Evolutionary conservation across 2,329 filamentous ascomycete species (phyloP), one percentile per base, ranked within the genome.

Genomic region (Xylaria sp.): DNA sequence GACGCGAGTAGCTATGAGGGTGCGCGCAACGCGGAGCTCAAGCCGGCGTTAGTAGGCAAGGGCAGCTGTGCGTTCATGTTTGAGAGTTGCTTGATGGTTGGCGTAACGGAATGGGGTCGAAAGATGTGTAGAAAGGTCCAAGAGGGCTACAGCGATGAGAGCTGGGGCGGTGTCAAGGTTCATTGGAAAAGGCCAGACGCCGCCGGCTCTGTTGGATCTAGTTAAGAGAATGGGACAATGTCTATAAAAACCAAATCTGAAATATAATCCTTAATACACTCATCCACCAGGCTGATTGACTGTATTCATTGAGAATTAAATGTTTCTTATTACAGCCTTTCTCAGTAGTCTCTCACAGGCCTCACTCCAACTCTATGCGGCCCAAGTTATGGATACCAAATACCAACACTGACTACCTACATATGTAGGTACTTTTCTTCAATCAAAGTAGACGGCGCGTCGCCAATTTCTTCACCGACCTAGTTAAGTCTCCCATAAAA

Each of bases 101-200:
- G 90, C 1, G 90, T 93, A 33, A 92, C 91, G 1, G 87, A 91
- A 67, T 93, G 90, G 90, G 91, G 90, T 1, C 79, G 88, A 69
- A 79, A 80, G 72, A 85, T 88, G 70, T 95, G 86, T 64, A 79
- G 82, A 72, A 87, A 87, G 79, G 84, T 88, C 18, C 86, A 89
- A 82, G 85, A 89, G 72, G 88, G 88, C 66, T 97, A 96, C 77
- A 94, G 89, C 77, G 88, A 90, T 66, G 92, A 97, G 83, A 94
- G 92, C 78, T 97, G 94, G 94, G 89, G 85, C 33, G 86, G 86
- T 0, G 81, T 92, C 62, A 87, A 88, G 79, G 85, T 89, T 52
- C 88, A 91, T 76, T 92, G 90, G 84, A 80, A 81, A 76, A 76
- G 75, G 74, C 83, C 84, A 0, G 79, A 80, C 43, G 81, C 78